Evolutionary conservation across 2,329 filamentous ascomycete species (phyloP).

Genomic region (Blastomyces silverae): DNA sequence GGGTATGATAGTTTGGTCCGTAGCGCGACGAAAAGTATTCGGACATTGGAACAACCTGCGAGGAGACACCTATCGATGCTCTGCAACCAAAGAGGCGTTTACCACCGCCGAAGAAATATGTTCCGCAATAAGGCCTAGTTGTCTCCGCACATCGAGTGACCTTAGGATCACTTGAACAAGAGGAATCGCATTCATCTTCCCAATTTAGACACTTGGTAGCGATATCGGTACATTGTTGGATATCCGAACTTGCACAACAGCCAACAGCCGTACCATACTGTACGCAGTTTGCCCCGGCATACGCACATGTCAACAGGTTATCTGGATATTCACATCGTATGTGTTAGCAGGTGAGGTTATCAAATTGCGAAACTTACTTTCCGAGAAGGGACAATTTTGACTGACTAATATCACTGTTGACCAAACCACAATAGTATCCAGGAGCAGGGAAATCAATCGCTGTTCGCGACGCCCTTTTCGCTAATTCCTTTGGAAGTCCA

Average conservation of each 20-base stretch:
- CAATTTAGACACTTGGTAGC: constrained; percentile 20
- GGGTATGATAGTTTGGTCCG: constrained; percentile 17
- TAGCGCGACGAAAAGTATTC: constrained; percentile 21
- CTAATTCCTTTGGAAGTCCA: constrained; percentile 19
- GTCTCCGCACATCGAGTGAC: constrained; percentile 18
- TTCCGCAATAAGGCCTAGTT: constrained; percentile 21
- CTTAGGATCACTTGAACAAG: constrained; percentile 14
- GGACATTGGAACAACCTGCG: constrained; percentile 17
- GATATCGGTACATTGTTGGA: constrained; percentile 20
- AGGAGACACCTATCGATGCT: constrained; percentile 16
- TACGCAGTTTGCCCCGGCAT: constrained; percentile 21
- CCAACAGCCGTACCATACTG: constrained; percentile 20
- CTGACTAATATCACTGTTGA: constrained; percentile 21
- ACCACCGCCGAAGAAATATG: constrained; percentile 19
- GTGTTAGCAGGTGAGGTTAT: constrained; percentile 18
- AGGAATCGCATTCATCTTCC: constrained; percentile 17
- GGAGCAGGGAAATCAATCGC: constrained; percentile 19
- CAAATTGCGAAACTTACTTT: neutral
- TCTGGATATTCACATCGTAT: constrained; percentile 13
- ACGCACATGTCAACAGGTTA: constrained; percentile 20
- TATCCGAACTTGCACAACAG: constrained; percentile 20
- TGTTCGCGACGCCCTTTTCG: constrained; percentile 7
- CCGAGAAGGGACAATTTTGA: constrained; percentile 4
- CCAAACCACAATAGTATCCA: constrained; percentile 22
- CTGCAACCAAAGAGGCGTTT: constrained; percentile 20